These are phyloP conservation scores for Euphorbia lathyris DNA, from an alignment of 345 rosid species.

Conservation along the genomic window DNA sequence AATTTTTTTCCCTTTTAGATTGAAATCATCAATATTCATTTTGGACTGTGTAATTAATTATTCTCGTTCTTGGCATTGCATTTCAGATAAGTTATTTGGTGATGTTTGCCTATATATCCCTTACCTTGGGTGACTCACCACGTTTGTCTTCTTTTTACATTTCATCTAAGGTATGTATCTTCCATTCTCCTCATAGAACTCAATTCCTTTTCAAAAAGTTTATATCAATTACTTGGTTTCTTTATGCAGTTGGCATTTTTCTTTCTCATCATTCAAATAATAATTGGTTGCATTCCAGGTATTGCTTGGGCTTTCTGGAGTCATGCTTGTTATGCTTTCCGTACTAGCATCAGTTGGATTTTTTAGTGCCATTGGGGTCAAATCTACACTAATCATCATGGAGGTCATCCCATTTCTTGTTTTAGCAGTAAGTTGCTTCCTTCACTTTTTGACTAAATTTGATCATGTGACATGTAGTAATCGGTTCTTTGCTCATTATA, in stretches of 20 bases:
- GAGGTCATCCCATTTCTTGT: conserved; percentile 99
- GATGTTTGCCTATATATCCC: conserved; percentile 96
- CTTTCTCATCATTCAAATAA: neutral
- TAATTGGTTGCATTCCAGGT: conserved; percentile 52
- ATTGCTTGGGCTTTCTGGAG: conserved; percentile 92
- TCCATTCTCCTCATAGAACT: conserved; percentile 11
- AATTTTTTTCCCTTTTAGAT: neutral
- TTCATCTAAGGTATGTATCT: conserved; percentile 68
- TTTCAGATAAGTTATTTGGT: conserved; percentile 97
- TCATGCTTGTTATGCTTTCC: conserved; percentile 92
- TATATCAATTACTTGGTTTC: neutral
- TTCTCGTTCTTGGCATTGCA: conserved; percentile 15
- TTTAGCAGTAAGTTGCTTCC: conserved; percentile 71
- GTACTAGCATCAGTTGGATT: conserved; percentile 94
- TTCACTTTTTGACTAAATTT: conserved; percentile 8
- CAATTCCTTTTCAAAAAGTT: neutral
- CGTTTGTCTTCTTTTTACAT: conserved; percentile 65
- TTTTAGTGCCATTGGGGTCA: conserved; percentile 92
- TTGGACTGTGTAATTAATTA: neutral
- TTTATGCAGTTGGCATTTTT: neutral
- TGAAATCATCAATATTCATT: neutral
- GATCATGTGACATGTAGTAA: conserved; percentile 1
- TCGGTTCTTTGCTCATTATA: neutral
- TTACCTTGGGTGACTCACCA: conserved; percentile 79
- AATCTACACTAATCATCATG: conserved; percentile 92